Conservation (phyloP, 495 filamentous ascomycete species). For the Neurospora sp. region DNA sequence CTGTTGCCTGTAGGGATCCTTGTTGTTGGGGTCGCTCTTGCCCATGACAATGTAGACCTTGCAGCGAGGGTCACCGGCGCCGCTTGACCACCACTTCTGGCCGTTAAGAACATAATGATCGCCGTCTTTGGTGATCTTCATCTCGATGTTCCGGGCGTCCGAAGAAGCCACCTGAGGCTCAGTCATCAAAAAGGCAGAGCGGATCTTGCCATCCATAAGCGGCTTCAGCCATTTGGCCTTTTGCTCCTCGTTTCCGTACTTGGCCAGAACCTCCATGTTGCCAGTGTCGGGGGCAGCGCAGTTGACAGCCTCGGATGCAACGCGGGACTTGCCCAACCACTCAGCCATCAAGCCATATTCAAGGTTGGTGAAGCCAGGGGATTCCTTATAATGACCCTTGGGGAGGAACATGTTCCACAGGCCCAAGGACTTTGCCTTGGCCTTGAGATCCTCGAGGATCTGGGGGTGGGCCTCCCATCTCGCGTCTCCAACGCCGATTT, state of each 20-base stretch:
- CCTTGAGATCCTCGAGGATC: slow-evolving; percentile 82
- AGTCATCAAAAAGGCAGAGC: slow-evolving; percentile 90
- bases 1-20: slow-evolving; percentile 73
- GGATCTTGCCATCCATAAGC: slow-evolving; percentile 73
- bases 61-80: slow-evolving; percentile 84
- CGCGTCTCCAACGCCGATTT: slow-evolving; percentile 62
- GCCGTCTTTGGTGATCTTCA: slow-evolving; percentile 70
- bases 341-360: slow-evolving; percentile 94
- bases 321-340: slow-evolving; percentile 67
- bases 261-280: slow-evolving; percentile 93
- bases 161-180: slow-evolving; percentile 78
- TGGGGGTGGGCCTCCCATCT: slow-evolving; percentile 70
- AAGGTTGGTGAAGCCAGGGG: slow-evolving; percentile 80
- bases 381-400: slow-evolving; percentile 88
- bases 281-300: slow-evolving; percentile 88
- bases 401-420: slow-evolving; percentile 98
- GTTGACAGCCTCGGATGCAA: slow-evolving; percentile 82
- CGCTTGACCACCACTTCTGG: slow-evolving; percentile 95
- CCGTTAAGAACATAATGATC: slow-evolving; percentile 81
- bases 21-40: slow-evolving; percentile 63
- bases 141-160: slow-evolving; percentile 79
- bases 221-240: slow-evolving; percentile 80
- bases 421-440: slow-evolving; percentile 70
- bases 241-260: slow-evolving; percentile 85
- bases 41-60: slow-evolving; percentile 88